Base-by-base conservation (phyloP, 805 yeast species). In the Saturnispora zaruensis region DNA sequence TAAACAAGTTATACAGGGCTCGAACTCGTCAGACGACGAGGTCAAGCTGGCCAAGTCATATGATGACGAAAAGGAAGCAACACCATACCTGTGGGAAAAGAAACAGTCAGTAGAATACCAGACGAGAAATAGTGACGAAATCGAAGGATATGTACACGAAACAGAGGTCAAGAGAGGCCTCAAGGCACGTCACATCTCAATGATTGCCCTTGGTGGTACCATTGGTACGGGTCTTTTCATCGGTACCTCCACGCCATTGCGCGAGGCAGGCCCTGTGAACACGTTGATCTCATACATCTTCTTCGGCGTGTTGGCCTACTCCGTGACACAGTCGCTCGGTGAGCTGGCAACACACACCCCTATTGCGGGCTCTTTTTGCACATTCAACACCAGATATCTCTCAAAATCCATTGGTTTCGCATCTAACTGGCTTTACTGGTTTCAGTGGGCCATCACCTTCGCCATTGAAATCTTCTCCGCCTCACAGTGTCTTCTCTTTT, bases 331-430 rank as follows among this genome's bases (percentile, higher is more conserved):
- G 61, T 75, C 84, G 5, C 67, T 84, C 48, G 89, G 88, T 57
- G 91, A 84, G 63, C 81, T 84, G 88, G 87, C 88, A 45, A 82
- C 88, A 8, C 79, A 74, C 56, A 78, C 83, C 32, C 90, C 90
- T 8, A 76, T 81, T 36, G 70, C 79, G 1, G 80, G 80, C 48
- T 80, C 87, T 0, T 81, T 82, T 65, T 76, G 84, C 25, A 86
- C 79, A 40, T 83, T 82, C 61, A 73, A 81, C n/a, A 71, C 82
- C n/a, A 70, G 85, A 57, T 83, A 82, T 70, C 65, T 81, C 24
- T 77, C 83, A 8, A 84, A 82, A n/a, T 78, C 89, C 6, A 64
- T 82, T 41, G 91, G 89, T 49, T 82, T 80, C 30, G 80, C 87
- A 25, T 78, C 76, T 52, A 84, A 84, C 44, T 82, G 83, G 73